Conservation (phyloP, 768 basidiomycete genomes). For the Lentinus tigrinus region DNA sequence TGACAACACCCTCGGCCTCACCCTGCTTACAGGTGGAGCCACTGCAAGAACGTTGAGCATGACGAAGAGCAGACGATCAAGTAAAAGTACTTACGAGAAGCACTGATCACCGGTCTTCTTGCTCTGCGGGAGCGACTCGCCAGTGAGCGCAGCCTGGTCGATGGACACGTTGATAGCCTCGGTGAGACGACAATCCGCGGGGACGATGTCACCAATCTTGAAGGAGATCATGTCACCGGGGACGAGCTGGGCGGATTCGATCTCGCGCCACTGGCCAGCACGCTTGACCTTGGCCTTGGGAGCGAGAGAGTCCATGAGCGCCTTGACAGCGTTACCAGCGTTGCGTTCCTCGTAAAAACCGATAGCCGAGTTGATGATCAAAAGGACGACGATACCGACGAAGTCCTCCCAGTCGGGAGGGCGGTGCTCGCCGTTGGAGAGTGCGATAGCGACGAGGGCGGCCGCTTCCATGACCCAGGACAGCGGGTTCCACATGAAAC, state of each 20-base stretch:
- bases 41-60: constrained; percentile 34
- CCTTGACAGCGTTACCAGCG: constrained; percentile 98
- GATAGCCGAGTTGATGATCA: constrained; percentile 93
- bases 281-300: constrained; percentile 97
- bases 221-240: constrained; percentile 96
- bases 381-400: constrained; percentile 88
- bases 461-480: constrained; percentile 99
- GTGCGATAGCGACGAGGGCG: constrained; percentile 88
- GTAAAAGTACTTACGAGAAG: constrained; percentile 78
- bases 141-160: constrained; percentile 97
- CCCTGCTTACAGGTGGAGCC: constrained; percentile 99
- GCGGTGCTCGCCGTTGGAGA: constrained; percentile 85
- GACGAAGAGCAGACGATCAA: not conserved
- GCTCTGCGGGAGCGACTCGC: constrained; percentile 89
- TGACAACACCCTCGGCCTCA: constrained; percentile 98
- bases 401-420: constrained; percentile 98
- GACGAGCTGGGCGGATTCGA: constrained; percentile 86
- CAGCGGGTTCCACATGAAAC: constrained; percentile 99
- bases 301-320: constrained; percentile 98
- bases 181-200: constrained; percentile 94
- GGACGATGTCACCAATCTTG: constrained; percentile 99
- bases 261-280: constrained; percentile 79
- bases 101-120: constrained; percentile 97
- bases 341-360: constrained; percentile 98
- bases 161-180: constrained; percentile 98